Evolutionary conservation across 23 red algal genomes (phyloP).

Genomic region (Gracilaria gracilis): DNA sequence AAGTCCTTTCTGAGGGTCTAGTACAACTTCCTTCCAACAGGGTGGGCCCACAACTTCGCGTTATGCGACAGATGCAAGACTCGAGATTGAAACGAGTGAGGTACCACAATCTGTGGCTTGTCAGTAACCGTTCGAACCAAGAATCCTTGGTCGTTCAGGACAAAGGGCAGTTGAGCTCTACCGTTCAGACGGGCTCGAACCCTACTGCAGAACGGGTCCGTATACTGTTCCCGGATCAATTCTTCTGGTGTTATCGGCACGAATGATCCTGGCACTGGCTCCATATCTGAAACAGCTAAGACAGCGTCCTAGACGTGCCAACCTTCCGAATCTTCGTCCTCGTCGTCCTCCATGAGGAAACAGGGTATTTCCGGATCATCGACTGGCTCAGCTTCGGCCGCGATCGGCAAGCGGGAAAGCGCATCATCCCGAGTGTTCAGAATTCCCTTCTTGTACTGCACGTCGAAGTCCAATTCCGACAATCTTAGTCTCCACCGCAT

Average conservation of each 20-base stretch:
- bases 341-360: background rate
- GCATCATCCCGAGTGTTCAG: conserved; percentile 32
- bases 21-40: background rate
- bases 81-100: background rate
- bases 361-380: conserved; percentile 16
- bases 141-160: conserved; percentile 6
- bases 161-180: background rate
- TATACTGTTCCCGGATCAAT: conserved; percentile 19
- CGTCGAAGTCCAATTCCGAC: background rate
- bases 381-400: background rate
- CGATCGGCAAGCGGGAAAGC: background rate
- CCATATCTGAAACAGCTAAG: background rate
- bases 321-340: background rate
- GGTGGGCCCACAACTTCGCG: conserved; percentile 6
- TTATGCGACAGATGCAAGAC: conserved; percentile 16
- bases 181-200: conserved; percentile 6
- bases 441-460: background rate
- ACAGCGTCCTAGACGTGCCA: background rate
- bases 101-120: conserved; percentile 32
- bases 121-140: background rate
- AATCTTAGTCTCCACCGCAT: background rate
- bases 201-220: background rate
- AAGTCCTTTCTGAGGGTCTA: conserved; percentile 8
- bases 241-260: conserved; percentile 28
- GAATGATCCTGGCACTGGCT: background rate